These are phyloP conservation scores for Apiotrichum brassicae DNA, from an alignment of 1,284 basidiomycete species.

Conservation along the genomic window DNA sequence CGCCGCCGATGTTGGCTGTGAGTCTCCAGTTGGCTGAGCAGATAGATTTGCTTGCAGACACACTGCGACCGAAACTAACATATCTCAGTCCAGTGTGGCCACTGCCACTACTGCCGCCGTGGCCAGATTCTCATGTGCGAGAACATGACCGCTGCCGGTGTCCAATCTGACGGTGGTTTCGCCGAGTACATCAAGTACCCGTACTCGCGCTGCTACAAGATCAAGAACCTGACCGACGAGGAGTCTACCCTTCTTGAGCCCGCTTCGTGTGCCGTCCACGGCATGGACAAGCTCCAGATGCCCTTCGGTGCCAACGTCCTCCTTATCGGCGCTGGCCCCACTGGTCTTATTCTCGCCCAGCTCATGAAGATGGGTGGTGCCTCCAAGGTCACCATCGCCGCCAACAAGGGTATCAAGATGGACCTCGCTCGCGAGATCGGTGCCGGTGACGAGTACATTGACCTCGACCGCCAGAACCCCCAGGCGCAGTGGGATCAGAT, in stretches of 20 bases:
- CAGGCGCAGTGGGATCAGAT: constrained; percentile 70
- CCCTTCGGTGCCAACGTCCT: constrained; percentile 71
- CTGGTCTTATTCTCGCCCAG: constrained; percentile 76
- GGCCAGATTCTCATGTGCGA: constrained; percentile 69
- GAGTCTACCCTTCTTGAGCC: constrained; percentile 83
- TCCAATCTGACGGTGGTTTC: constrained; percentile 73
- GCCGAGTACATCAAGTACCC: constrained; percentile 71
- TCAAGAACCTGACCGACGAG: constrained; percentile 75
- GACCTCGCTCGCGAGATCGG: constrained; percentile 68
- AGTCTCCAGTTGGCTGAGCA: no score
- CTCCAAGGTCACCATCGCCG: constrained; percentile 64
- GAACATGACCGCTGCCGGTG: constrained; percentile 68
- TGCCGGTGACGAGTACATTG: constrained; percentile 73
- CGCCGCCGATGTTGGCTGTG: constrained; percentile 61
- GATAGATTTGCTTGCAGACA: no score
- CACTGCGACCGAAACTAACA: background rate
- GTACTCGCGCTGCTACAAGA: constrained; percentile 69
- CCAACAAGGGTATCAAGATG: constrained; percentile 80
- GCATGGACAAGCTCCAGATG: constrained; percentile 71
- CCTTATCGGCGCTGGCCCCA: constrained; percentile 59
- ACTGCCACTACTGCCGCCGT: constrained; percentile 75
- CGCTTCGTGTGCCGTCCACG: constrained; percentile 79
- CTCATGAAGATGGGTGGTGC: constrained; percentile 77
- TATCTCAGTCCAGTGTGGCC: constrained; percentile 52
- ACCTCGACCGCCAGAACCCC: constrained; percentile 69